These are phyloP conservation scores for Mrakia blollopis DNA, from an alignment of 768 basidiomycete genomes.

Conservation along the genomic window DNA sequence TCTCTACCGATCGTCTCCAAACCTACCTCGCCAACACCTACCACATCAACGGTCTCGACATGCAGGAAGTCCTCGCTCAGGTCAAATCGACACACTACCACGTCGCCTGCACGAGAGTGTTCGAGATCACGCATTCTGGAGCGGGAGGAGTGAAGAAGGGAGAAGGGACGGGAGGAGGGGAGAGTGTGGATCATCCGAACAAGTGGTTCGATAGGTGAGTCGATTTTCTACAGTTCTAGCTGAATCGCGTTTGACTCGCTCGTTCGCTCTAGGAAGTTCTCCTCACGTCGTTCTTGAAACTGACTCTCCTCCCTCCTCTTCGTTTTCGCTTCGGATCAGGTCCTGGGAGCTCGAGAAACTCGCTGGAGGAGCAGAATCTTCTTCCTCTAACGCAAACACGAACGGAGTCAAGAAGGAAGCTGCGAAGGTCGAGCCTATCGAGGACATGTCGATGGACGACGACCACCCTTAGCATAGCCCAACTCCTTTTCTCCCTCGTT, in stretches of 20 bases:
- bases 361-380: background rate
- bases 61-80: slow-evolving; percentile 73
- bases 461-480: background rate
- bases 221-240: no score
- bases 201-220: slow-evolving; percentile 50
- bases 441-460: slow-evolving; percentile 3
- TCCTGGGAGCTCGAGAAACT: slow-evolving; percentile 25
- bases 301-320: background rate
- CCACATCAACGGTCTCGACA: slow-evolving; percentile 53
- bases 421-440: background rate
- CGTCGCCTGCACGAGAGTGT: slow-evolving; percentile 93
- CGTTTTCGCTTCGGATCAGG: background rate
- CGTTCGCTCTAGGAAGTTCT: no score
- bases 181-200: slow-evolving; percentile 91
- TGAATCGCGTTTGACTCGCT: background rate
- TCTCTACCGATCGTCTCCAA: slow-evolving; percentile 73
- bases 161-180: slow-evolving; percentile 77
- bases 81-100: slow-evolving; percentile 82
- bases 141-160: slow-evolving; percentile 69
- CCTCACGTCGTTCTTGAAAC: background rate
- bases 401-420: background rate
- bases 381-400: background rate
- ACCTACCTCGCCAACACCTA: slow-evolving; percentile 54
- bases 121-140: slow-evolving; percentile 75
- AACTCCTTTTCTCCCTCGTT: background rate